A percentile compares a stretch with the other conserved stretches of the same genome.
Conservation (phyloP, 1,139 yeast genomes). For the Yamadazyma atlantica region DNA sequence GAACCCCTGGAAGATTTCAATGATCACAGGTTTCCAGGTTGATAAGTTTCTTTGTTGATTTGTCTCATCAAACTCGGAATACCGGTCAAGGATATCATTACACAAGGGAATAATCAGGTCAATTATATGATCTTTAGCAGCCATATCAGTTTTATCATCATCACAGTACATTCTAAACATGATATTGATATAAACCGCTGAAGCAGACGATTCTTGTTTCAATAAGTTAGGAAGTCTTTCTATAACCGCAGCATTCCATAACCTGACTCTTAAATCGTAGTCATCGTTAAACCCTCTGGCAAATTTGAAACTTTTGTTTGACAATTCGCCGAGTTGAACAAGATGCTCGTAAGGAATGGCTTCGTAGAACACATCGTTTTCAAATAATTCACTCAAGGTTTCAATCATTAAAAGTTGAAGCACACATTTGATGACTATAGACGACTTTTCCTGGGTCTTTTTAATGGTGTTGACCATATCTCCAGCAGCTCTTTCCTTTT, state of each 20-base stretch:
- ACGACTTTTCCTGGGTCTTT: conserved; percentile 57
- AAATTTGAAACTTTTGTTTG: conserved; percentile 73
- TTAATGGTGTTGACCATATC: conserved; percentile 18
- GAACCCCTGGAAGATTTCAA: conserved; percentile 81
- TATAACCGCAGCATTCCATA: conserved; percentile 91
- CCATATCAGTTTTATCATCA: conserved; percentile 44
- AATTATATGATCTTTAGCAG: conserved; percentile 44
- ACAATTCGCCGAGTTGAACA: conserved; percentile 55
- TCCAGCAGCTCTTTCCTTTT: conserved; percentile 7
- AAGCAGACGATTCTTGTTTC: conserved; percentile 88
- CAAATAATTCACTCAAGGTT: conserved; percentile 75
- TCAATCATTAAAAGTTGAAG: conserved; percentile 88
- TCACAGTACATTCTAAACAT: conserved; percentile 81
- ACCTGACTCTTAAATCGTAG: conserved; percentile 76
- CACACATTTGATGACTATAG: conserved; percentile 90
- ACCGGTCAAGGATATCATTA: conserved; percentile 66
- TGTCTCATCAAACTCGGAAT: conserved; percentile 68
- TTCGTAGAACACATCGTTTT: conserved; percentile 66
- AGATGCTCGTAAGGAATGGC: conserved; percentile 66
- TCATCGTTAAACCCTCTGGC: conserved; percentile 87
- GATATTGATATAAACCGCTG: conserved; percentile 81
- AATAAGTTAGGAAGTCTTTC: conserved; percentile 88
- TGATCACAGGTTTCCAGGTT: conserved; percentile 91
- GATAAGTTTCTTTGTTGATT: conserved; percentile 77
- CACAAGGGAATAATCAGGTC: conserved; percentile 68